Percentiles rank a stretch among this genome's conserved stretches.
Evolutionary conservation across 2,329 filamentous ascomycete species (phyloP).

Genomic region (Hymenoscyphus linearis): DNA sequence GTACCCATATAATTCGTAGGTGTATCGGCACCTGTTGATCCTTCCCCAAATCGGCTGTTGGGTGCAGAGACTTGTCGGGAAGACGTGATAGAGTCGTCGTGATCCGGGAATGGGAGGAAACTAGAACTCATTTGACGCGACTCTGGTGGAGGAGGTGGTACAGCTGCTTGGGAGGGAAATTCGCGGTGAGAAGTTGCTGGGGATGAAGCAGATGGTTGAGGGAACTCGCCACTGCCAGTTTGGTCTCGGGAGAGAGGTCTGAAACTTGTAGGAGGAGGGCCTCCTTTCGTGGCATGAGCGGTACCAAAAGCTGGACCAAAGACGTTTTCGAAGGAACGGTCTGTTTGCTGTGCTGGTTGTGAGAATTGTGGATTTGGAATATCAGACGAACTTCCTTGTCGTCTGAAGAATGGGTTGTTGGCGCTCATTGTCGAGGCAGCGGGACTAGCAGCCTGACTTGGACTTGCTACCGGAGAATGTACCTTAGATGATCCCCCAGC

Average conservation of each 20-base stretch:
- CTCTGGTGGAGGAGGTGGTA: conserved; percentile 56
- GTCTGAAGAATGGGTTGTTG: conserved; percentile 93
- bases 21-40: conserved; percentile 33
- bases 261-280: conserved; percentile 54
- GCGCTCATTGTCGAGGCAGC: conserved; percentile 62
- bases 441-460: conserved; percentile 61
- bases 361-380: conserved; percentile 45
- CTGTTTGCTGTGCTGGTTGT: conserved; percentile 39
- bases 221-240: conserved; percentile 23
- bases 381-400: conserved; percentile 51
- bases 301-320: conserved; percentile 65
- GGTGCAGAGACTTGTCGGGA: conserved; percentile 75
- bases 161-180: conserved; percentile 42
- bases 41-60: conserved; percentile 56
- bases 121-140: conserved; percentile 74
- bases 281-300: conserved; percentile 36
- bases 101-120: conserved; percentile 63
- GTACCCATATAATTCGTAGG: conserved; percentile 34
- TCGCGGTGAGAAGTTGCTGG: conserved; percentile 59
- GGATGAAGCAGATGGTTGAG: conserved; percentile 42
- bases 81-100: conserved; percentile 65
- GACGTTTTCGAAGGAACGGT: conserved; percentile 77
- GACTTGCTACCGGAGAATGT: conserved; percentile 35
- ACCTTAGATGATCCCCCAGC: conserved; percentile 42
- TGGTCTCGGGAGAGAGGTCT: conserved; percentile 35